Evolutionary conservation across 2,329 filamentous ascomycete genomes (phyloP).

Genomic region (Colletotrichum sp.): DNA sequence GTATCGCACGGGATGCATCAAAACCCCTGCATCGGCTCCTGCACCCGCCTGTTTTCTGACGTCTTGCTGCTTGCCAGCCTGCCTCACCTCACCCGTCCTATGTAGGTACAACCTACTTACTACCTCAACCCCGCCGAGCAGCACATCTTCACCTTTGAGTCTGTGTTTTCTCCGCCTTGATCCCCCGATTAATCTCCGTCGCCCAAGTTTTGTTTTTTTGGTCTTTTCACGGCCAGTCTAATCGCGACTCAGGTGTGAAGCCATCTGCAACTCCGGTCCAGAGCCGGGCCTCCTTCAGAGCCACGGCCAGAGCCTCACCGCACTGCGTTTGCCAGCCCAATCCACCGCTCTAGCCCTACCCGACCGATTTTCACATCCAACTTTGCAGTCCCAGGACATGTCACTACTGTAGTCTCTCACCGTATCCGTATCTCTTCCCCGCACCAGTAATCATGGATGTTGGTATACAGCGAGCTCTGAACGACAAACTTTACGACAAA

Average conservation of each 20-base stretch:
- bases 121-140: not conserved
- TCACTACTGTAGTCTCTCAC: not conserved
- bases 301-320: not conserved
- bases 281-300: not conserved
- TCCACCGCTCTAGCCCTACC: not conserved
- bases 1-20: not conserved
- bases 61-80: not conserved
- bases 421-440: not conserved
- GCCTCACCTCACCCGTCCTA: not conserved
- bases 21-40: not conserved
- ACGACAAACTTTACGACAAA: slow-evolving; percentile 99
- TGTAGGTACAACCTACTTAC: not conserved
- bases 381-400: not conserved
- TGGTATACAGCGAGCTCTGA: slow-evolving; percentile 87
- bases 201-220: not conserved
- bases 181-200: not conserved
- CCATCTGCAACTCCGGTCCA: not conserved
- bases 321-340: not conserved
- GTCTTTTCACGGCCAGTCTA: not conserved
- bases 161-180: not conserved
- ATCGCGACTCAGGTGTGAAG: not conserved
- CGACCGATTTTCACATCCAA: not conserved
- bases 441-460: slow-evolving; percentile 70
- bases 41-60: not conserved
- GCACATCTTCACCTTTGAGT: not conserved